Base-by-base conservation (phyloP, 805 yeast genomes). In the Pichia paraexigua region DNA sequence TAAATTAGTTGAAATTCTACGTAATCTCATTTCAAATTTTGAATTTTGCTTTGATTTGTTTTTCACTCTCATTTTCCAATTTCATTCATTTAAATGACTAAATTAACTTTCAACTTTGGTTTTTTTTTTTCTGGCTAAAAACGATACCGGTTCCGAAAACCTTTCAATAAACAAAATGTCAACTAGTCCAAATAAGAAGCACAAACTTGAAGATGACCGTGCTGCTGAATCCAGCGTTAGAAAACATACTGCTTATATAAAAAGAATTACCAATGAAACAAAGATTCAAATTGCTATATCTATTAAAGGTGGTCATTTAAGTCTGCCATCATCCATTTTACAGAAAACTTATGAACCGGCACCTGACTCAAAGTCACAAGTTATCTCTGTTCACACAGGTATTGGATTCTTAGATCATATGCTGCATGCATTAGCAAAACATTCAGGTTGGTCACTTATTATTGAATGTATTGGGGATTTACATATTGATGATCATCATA, bases 381-480 rank as follows among this genome's bases (percentile, higher is more conserved):
- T 77, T 11, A 90, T 94, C 53, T 74, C 81, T 32, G 82, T 94
- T 48, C 86, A 87, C 61, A 86, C 98, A 0, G 99, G 99, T 49
- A 79, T 94, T 50, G 99, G 98, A 1, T 94, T 94, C 65, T 71
- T 92, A 53, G 98, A 94, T 71, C 99, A 94, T 69, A 94, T 94
- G 99, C 73, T 94, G 46, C 97, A 92, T 62, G 99, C 99, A 0
- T 74, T 94, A 60, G 97, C 98, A 41, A 94, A 94, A 64, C 99
- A 94, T 69, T 75, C 95, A 1, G 98, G 98, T 18, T 94, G 98
- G 99, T 87, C 96, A 13, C 65, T 94, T 52, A 74, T 87, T 35
- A 78, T 94, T 20, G 95, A 86, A 64, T 92, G 98, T 69, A 78
- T 85, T 53, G 99, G 99, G 44, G 99, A 94, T 67, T 72, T 90